Conservation (phyloP, 2,329 filamentous ascomycete genomes). For the Bipolaris cookei region DNA sequence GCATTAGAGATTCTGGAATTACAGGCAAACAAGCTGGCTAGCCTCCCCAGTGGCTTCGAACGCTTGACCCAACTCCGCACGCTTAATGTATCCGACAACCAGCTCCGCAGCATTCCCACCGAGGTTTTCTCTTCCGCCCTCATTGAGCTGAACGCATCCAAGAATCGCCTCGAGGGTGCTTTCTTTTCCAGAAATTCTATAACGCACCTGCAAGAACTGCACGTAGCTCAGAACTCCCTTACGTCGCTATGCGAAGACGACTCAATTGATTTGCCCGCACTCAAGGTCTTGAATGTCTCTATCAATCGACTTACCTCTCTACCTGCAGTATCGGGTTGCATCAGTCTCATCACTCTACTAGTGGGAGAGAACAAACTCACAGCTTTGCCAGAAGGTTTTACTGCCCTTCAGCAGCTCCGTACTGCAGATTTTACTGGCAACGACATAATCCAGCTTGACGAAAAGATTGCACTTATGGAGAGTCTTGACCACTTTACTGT, state of each 20-base stretch:
- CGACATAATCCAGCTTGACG: constrained; percentile 75
- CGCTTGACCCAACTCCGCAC: constrained; percentile 72
- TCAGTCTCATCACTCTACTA: constrained; percentile 72
- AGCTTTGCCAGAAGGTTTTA: constrained; percentile 77
- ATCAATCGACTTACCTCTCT: constrained; percentile 78
- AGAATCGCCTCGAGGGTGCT: constrained; percentile 76
- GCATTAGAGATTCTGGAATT: constrained; percentile 82
- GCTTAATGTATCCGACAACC: constrained; percentile 81
- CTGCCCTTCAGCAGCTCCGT: constrained; percentile 69
- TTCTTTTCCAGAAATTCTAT: constrained; percentile 70
- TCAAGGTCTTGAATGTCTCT: constrained; percentile 78
- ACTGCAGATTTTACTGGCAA: constrained; percentile 87
- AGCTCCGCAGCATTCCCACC: constrained; percentile 73
- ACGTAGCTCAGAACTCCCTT: constrained; percentile 79
- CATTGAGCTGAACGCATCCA: constrained; percentile 74
- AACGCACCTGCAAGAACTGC: constrained; percentile 72
- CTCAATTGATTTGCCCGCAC: constrained; percentile 68
- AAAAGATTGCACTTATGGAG: constrained; percentile 80
- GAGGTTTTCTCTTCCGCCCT: constrained; percentile 70
- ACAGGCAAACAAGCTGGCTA: constrained; percentile 77
- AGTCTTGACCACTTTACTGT: constrained; percentile 75
- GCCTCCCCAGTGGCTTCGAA: constrained; percentile 71
- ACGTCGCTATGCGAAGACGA: constrained; percentile 57
- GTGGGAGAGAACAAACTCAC: constrained; percentile 83
- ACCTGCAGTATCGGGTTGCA: constrained; percentile 77